Conservation (phyloP, 306 rosid genomes). For the Lathyrus oleraceus region DNA sequence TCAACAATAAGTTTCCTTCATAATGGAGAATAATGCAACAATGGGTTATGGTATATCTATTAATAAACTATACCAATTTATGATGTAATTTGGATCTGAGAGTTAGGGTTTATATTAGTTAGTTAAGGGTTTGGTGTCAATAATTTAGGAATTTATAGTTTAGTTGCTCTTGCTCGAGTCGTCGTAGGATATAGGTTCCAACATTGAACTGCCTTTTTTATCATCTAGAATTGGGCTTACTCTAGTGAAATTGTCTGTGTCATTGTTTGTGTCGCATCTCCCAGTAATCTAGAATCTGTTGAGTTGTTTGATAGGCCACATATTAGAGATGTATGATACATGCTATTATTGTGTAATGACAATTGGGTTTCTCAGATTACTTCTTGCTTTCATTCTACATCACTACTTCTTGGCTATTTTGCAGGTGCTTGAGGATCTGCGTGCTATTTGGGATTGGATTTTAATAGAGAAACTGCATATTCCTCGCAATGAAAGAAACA, state of each 20-base stretch:
- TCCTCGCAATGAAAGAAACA: slow-evolving; percentile 69
- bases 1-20: background rate
- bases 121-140: background rate
- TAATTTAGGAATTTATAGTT: slow-evolving; percentile 1
- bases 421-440: slow-evolving; percentile 84
- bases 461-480: slow-evolving; percentile 78
- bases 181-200: background rate
- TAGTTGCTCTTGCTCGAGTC: slow-evolving; percentile 7
- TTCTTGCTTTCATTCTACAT: slow-evolving; percentile 26
- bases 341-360: background rate
- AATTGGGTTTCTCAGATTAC: slow-evolving; percentile 12
- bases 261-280: slow-evolving; percentile 19
- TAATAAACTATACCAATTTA: background rate
- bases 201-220: background rate
- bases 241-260: slow-evolving; percentile 3
- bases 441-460: slow-evolving; percentile 92
- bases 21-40: background rate
- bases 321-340: slow-evolving; percentile 6
- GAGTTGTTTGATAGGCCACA: slow-evolving; percentile 14
- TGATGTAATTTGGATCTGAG: background rate
- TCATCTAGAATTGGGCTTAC: background rate
- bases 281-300: slow-evolving; percentile 16
- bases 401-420: slow-evolving; percentile 34
- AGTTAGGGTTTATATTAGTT: background rate
- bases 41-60: background rate